A percentile compares a stretch with the other conserved stretches of the same genome.
These are phyloP conservation scores for Penicillium glabrum DNA, from an alignment of 2,329 filamentous ascomycete species.

Conservation along the genomic window DNA sequence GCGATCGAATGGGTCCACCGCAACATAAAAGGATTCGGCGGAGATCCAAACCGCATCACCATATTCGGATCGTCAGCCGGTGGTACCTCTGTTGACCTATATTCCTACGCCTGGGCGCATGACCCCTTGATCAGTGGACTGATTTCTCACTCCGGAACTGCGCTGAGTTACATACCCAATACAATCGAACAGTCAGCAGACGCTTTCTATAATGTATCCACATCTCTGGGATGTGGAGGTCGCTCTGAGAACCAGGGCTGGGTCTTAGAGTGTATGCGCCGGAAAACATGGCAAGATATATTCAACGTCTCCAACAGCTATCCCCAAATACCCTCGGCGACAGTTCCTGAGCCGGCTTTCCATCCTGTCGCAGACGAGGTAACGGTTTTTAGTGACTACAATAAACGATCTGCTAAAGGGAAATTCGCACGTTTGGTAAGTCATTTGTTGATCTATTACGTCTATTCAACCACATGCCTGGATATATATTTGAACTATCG, in stretches of 20 bases:
- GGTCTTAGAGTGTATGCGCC: constrained; percentile 41
- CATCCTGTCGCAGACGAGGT: constrained; percentile 45
- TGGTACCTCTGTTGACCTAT: constrained; percentile 29
- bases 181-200: constrained; percentile 30
- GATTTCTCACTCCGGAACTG: constrained; percentile 40
- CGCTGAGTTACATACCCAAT: constrained; percentile 48
- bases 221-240: constrained; percentile 40
- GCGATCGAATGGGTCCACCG: constrained; percentile 54
- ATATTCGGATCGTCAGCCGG: constrained; percentile 52
- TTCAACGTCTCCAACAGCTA: constrained; percentile 39
- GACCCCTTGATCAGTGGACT: constrained; percentile 40
- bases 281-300: constrained; percentile 37
- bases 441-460: neutral
- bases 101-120: constrained; percentile 31
- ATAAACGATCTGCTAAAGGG: constrained; percentile 31
- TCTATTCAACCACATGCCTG: neutral
- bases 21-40: constrained; percentile 54
- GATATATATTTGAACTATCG: neutral
- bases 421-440: constrained; percentile 39
- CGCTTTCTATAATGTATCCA: constrained; percentile 47
- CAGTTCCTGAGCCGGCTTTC: constrained; percentile 34
- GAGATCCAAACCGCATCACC: constrained; percentile 47
- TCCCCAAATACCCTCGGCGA: constrained; percentile 31
- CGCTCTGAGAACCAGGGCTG: constrained; percentile 22
- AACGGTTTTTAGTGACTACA: constrained; percentile 46